Conservation (phyloP, 2,329 filamentous ascomycete species). For the Chaetomiaceae sp. region DNA sequence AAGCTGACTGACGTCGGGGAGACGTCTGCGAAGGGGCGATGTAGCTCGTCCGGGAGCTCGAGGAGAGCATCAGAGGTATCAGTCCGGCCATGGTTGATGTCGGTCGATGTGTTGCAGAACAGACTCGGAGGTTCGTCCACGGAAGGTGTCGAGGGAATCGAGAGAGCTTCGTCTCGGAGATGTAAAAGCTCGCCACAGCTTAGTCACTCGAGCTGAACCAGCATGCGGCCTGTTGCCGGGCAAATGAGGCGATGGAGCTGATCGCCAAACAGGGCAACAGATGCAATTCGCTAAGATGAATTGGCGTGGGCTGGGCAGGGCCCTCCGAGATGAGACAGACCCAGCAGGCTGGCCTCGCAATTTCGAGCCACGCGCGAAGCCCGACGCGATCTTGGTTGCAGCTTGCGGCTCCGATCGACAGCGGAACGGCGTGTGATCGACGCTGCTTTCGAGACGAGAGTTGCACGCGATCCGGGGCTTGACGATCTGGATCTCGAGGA, state of each 20-base stretch:
- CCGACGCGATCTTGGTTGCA: constrained; percentile 18
- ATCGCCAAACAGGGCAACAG: constrained; percentile 15
- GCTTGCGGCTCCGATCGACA: constrained; percentile 12
- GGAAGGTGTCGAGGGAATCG: background rate
- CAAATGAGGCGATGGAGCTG: constrained; percentile 19
- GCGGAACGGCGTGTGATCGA: constrained; percentile 22
- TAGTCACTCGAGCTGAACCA: constrained; percentile 7
- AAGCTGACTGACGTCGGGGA: constrained; percentile 10
- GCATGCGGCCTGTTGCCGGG: constrained; percentile 19
- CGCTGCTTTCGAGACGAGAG: constrained; percentile 18
- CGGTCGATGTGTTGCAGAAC: constrained; percentile 4
- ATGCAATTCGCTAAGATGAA: constrained; percentile 20
- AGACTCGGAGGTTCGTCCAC: background rate
- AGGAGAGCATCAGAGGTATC: constrained; percentile 29
- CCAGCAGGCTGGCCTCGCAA: constrained; percentile 7
- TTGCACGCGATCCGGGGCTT: constrained; percentile 21
- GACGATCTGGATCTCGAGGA: constrained; percentile 18
- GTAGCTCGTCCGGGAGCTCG: constrained; percentile 23
- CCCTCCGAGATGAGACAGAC: constrained; percentile 17
- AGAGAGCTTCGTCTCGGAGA: background rate
- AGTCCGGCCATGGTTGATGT: constrained; percentile 25
- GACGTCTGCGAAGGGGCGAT: constrained; percentile 10
- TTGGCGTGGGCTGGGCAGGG: constrained; percentile 13
- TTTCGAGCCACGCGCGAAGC: constrained; percentile 9
- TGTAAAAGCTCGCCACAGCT: constrained; percentile 14